Conservation (phyloP, 768 basidiomycete genomes). For the Naganishia friedmannii region DNA sequence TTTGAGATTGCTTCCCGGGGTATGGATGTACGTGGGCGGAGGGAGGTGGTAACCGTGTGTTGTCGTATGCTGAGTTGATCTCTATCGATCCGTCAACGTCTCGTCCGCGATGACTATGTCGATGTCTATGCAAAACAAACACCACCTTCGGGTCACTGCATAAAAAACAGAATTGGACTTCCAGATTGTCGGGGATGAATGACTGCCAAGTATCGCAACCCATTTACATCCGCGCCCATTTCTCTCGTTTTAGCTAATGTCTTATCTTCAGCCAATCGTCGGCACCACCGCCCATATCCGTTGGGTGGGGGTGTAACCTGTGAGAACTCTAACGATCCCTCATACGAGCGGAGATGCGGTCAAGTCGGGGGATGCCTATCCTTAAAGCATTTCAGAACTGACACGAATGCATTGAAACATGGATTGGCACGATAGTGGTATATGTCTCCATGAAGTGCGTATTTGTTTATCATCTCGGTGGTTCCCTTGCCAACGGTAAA, state of each 20-base stretch:
- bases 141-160: neutral
- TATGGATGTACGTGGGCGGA: neutral
- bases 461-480: too few relatives aligned
- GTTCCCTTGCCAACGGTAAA: too few relatives aligned
- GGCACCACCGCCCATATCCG: neutral
- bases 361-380: too few relatives aligned
- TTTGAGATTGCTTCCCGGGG: neutral
- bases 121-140: neutral
- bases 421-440: too few relatives aligned
- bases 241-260: neutral
- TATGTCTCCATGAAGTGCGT: too few relatives aligned
- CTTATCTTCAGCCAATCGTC: conserved; percentile 22
- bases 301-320: conserved; percentile 7
- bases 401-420: too few relatives aligned
- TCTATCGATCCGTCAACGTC: too few relatives aligned
- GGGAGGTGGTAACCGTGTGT: neutral
- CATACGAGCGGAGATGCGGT: conserved; percentile 10
- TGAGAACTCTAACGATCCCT: neutral
- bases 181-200: neutral
- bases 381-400: too few relatives aligned
- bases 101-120: neutral
- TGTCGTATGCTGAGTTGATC: neutral
- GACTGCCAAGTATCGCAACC: neutral
- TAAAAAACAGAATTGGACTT: neutral
- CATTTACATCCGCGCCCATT: conserved; percentile 3